Evolutionary conservation across 352 stramenopile genomes (phyloP), one percentile per base, ranked within the genome.

Genomic region (Globisporangium polare): DNA sequence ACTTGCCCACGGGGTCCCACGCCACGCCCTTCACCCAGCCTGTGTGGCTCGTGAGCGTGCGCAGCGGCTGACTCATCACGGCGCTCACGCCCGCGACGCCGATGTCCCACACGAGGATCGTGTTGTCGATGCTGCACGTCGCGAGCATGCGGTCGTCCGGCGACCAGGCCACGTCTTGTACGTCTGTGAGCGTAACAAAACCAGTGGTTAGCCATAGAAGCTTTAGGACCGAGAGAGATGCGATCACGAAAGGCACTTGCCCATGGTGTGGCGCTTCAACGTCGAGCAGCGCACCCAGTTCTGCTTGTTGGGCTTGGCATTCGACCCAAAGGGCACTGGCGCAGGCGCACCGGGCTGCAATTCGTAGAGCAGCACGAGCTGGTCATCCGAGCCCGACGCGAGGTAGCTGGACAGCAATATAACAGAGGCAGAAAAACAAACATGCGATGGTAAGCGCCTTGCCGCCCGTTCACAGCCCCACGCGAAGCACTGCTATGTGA

Each of bases 111-210:
- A 95, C 90, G 49, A 91, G 73, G 62, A 95, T 93, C 33, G 81
- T 83, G 62, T 95, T 95, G 71, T 95, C 87, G 60, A 95, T 94
- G 59, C 84, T 94, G 70, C 87, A 95, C 2, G 84, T 94, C n/a
- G 87, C 87, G 18, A 95, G 66, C 68, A 94, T 91, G 7, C 84
- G 83, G 64, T 95, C 87, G 67, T 95, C 87, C 0, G 87, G 87
- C 2, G 87, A 95, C 87, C 87, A 95, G 22, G 87, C 84, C 6
- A 95, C 60, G 43, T 95, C 87, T 41, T 90, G 80, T 50, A 95
- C 87, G 62, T 95, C 86, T 94, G 50, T 41, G 63, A 29, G 8
- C 26, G 26, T 13, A 8, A 7, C 24, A 39, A 22, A 41, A 22
- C 3, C 49, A 55, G 37, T 0, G 18, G 27, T 55, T 7, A 55